Evolutionary conservation across 2,329 filamentous ascomycete species (phyloP), one percentile per base, ranked within the genome.

Genomic region (Nothophaeocryptopus gaeumannii): DNA sequence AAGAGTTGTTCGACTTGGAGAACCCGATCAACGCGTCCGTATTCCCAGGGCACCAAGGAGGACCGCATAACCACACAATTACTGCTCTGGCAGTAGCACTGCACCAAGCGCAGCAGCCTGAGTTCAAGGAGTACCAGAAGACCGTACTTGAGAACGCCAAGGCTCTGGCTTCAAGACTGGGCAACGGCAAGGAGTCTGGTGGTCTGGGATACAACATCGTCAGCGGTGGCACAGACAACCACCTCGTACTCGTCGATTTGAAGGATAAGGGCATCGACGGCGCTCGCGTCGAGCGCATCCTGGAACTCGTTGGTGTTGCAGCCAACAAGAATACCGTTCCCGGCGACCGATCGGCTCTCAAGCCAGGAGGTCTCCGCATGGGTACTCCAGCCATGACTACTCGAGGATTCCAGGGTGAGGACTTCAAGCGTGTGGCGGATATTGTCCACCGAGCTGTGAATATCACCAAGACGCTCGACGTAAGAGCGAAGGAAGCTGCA

Each of bases 271-370:
- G 80, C 50, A 84, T 99, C 54, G 93, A 99, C 66, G 92, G 92
- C 63, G 92, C 93, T 48, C 89, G 93, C 72, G 88, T 97, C 36
- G 93, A 99, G 81, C 86, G 89, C 50, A 85, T 99, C 50, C 84
- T 99, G 13, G 93, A 99, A 79, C 88, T 95, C 71, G 93, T 96
- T 74, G 95, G 95, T 78, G 95, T 97, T 45, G 93, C 93, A n/a
- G 87, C 88, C 68, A 99, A 99, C 80, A 99, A 99, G 81, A 99
- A 99, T 76, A 96, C 93, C 7, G 92, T 96, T 0, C 93, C 93
- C 1, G 93, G 92, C 37, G 93, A 99, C 74, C 89, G 86, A 68
- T 96, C 90, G 1, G 93, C 93, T 1, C 81, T 99, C 66, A 89
- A 92, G 58, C 93, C 93, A 11, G 92, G 92, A 59, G 93, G 93